Evolutionary conservation across 2,329 filamentous ascomycete genomes (phyloP).

Genomic region (Blastomyces parvus): DNA sequence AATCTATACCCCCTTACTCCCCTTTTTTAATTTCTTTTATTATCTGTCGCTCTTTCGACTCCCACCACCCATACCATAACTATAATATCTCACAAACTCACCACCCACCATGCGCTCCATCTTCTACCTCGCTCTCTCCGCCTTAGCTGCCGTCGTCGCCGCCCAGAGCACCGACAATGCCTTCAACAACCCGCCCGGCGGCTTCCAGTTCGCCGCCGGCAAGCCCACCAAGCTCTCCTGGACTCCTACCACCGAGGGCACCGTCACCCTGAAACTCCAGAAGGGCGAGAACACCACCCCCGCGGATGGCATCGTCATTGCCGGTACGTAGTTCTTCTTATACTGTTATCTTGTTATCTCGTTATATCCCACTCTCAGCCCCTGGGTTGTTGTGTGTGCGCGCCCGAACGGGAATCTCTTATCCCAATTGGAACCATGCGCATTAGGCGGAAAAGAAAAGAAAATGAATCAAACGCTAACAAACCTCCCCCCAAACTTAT

Average conservation of each 20-base stretch:
- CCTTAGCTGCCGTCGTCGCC: slow-evolving; percentile 37
- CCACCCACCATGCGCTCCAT: slow-evolving; percentile 38
- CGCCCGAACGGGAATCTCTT: too few relatives aligned
- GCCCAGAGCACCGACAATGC: slow-evolving; percentile 37
- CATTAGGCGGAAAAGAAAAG: too few relatives aligned
- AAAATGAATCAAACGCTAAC: background rate
- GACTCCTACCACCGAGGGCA: slow-evolving; percentile 41
- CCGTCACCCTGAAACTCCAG: slow-evolving; percentile 45
- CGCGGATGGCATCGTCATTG: slow-evolving; percentile 36
- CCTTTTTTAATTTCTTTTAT: slow-evolving; percentile 6
- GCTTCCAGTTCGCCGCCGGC: slow-evolving; percentile 40
- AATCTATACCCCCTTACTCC: background rate
- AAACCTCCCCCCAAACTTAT: background rate
- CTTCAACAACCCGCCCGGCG: slow-evolving; percentile 39
- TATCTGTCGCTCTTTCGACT: background rate
- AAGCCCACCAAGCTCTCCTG: slow-evolving; percentile 40
- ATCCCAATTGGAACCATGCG: too few relatives aligned
- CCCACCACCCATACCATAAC: too few relatives aligned
- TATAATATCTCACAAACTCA: background rate
- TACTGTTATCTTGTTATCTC: background rate
- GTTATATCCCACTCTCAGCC: background rate
- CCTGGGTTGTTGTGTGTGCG: background rate
- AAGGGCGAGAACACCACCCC: slow-evolving; percentile 33
- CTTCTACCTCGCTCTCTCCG: slow-evolving; percentile 35
- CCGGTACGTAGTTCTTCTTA: slow-evolving; percentile 27